These are phyloP conservation scores for Stagonosporopsis tanaceti DNA, from an alignment of 2,329 filamentous ascomycete genomes.

Conservation along the genomic window DNA sequence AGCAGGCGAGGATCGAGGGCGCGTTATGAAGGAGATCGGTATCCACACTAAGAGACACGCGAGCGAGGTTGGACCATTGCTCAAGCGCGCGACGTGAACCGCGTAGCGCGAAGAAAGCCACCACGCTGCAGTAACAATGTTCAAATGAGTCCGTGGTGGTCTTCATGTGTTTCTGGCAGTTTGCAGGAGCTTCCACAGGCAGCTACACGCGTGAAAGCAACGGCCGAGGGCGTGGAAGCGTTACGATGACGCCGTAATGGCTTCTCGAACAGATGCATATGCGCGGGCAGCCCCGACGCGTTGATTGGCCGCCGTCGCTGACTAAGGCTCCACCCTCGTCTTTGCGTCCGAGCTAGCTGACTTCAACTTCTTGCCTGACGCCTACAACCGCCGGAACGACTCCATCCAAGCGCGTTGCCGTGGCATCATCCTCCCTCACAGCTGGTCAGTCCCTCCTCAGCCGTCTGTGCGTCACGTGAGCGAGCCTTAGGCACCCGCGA, in stretches of 20 bases:
- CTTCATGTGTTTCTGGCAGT: slow-evolving; percentile 3
- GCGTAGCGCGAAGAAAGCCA: slow-evolving; percentile 22
- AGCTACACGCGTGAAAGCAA: slow-evolving; percentile 24
- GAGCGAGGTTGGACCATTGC: slow-evolving; percentile 47
- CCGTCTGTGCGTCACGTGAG: slow-evolving; percentile 33
- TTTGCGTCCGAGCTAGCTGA: slow-evolving; percentile 20
- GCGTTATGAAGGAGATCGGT: slow-evolving; percentile 34
- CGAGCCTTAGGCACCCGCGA: slow-evolving; percentile 22
- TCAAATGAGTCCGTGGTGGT: slow-evolving; percentile 8
- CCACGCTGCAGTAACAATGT: slow-evolving; percentile 16
- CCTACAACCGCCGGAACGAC: slow-evolving; percentile 34
- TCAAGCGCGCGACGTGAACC: slow-evolving; percentile 40
- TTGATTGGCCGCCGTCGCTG: slow-evolving; percentile 32
- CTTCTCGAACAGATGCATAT: slow-evolving; percentile 27
- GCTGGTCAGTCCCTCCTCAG: slow-evolving; percentile 27
- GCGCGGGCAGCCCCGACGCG: slow-evolving; percentile 32
- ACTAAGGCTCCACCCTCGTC: slow-evolving; percentile 4
- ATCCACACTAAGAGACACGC: slow-evolving; percentile 24
- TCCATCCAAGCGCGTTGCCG: slow-evolving; percentile 41
- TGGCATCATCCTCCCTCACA: slow-evolving; percentile 33
- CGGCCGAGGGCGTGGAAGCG: slow-evolving; percentile 21
- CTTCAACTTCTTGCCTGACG: slow-evolving; percentile 36
- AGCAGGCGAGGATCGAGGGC: slow-evolving; percentile 22
- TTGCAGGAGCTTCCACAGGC: slow-evolving; percentile 19
- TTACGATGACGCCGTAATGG: slow-evolving; percentile 13